Base-by-base conservation (phyloP, 495 filamentous ascomycete genomes). In the Penicillium verhagenii region DNA sequence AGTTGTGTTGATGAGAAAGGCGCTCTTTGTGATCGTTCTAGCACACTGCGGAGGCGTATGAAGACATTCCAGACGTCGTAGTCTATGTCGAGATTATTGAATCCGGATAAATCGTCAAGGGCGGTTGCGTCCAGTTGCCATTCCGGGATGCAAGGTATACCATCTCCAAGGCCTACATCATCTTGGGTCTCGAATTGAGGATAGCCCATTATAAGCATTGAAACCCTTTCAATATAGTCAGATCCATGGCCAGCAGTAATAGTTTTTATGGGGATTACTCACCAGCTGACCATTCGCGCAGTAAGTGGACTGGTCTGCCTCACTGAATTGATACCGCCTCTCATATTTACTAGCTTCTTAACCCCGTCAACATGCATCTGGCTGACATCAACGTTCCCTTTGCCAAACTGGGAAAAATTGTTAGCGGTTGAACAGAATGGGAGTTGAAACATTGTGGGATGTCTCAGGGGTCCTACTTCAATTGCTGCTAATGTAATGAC, bases 401-500 rank as follows among this genome's bases (percentile, higher is more conserved):
- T 80, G 7, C 78, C 79, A 48, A 70, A 74, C 79, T 82, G 29
- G 6, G 14, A 14, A 14, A 1, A 2, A 29, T 28, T 35, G 26
- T 48, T 16, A 26, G 18, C 20, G 24, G 9, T 35, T 26, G 16
- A 23, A 11, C 21, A 2, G 10, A 7, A 28, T n/a, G n/a, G n/a
- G n/a, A n/a, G n/a, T n/a, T n/a, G 25, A 4, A 46, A 29, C 7
- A 18, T 1, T 14, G 14, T 13, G 14, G 14, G 3, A 35, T 35
- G 3, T 31, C n/a, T n/a, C 10, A 2, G 13, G 1, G 9, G 44
- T 52, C 68, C 70, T 44, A 82, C 77, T 49, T 80, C 77, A 25
- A 80, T 82, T 7, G 76, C 70, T 29, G 79, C 78, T 54, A 82
- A 55, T 3, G 77, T 80, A 23, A 82, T 73, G 14, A 82, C 77